A percentile compares a stretch with the other conserved stretches of the same genome.
Evolutionary conservation across 1,284 basidiomycete species (phyloP).

Genomic region (Tausonia pullulans): DNA sequence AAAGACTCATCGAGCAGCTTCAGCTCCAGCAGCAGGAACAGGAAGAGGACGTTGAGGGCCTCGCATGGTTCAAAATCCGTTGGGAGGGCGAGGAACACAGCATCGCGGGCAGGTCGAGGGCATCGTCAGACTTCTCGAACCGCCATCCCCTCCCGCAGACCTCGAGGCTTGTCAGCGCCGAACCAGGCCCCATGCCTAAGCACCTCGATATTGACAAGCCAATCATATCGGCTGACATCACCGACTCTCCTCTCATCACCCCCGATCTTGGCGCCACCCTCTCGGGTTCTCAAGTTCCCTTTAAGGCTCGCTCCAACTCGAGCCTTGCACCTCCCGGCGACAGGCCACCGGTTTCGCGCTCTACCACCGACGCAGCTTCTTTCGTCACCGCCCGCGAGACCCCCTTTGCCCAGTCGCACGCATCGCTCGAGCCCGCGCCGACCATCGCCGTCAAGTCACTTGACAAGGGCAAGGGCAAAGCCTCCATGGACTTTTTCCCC

Average conservation of each 20-base stretch:
- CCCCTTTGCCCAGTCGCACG: background rate
- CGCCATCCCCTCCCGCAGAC: background rate
- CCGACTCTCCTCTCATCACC: background rate
- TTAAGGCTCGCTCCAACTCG: background rate
- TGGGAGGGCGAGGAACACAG: slow-evolving; percentile 3
- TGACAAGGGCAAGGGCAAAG: background rate
- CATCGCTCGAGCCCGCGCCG: background rate
- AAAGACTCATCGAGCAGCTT: background rate
- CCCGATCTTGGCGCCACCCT: background rate
- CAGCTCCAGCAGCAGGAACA: background rate
- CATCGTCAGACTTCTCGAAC: background rate
- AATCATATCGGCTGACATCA: background rate
- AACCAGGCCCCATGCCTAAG: background rate
- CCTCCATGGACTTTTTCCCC: background rate
- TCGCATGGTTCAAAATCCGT: slow-evolving; percentile 8
- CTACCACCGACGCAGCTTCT: background rate
- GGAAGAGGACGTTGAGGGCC: background rate
- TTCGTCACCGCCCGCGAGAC: background rate
- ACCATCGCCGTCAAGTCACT: background rate
- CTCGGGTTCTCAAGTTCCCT: background rate
- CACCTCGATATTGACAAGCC: background rate
- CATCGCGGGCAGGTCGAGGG: background rate
- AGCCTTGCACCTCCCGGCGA: background rate
- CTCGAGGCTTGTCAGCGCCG: background rate
- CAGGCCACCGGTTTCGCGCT: background rate